These are phyloP conservation scores for Thalassiosira hispida DNA, from an alignment of 352 stramenopile genomes.

Conservation along the genomic window DNA sequence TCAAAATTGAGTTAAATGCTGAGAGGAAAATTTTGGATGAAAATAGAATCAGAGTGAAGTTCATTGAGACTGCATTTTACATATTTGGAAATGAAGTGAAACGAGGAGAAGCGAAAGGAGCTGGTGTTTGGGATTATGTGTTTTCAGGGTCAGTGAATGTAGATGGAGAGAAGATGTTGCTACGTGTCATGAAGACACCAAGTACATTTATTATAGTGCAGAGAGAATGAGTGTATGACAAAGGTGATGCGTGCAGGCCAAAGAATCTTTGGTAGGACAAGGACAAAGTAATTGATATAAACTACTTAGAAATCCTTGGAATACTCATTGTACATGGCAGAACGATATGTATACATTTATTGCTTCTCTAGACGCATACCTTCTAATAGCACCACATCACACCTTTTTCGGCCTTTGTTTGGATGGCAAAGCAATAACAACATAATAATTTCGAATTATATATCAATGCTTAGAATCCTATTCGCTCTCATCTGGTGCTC, in stretches of 20 bases:
- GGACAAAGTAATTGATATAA: too few species aligned
- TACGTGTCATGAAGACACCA: slow-evolving; percentile 48
- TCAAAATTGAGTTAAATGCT: slow-evolving; percentile 45
- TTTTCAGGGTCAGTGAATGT: slow-evolving; percentile 31
- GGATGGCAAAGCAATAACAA: too few species aligned
- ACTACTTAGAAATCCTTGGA: too few species aligned
- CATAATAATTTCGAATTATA: too few species aligned
- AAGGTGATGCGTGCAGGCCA: not conserved
- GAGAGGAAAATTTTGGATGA: slow-evolving; percentile 41
- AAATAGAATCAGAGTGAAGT: slow-evolving; percentile 38
- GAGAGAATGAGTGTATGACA: slow-evolving; percentile 2
- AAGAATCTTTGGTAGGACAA: too few species aligned
- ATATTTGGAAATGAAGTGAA: slow-evolving; percentile 42
- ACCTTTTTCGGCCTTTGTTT: too few species aligned
- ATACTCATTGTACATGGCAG: too few species aligned
- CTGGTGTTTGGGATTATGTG: slow-evolving; percentile 40
- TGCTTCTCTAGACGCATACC: too few species aligned
- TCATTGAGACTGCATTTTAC: slow-evolving; percentile 39
- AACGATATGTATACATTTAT: too few species aligned
- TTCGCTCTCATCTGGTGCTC: too few species aligned
- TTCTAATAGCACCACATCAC: too few species aligned
- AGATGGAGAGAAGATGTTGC: slow-evolving; percentile 23
- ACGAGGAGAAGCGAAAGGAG: slow-evolving; percentile 35
- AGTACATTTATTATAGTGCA: slow-evolving; percentile 49
- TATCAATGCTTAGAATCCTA: too few species aligned